Evolutionary conservation across 2,329 filamentous ascomycete genomes (phyloP), one percentile per base, ranked within the genome.

Genomic region (Celoporthe dispersa): DNA sequence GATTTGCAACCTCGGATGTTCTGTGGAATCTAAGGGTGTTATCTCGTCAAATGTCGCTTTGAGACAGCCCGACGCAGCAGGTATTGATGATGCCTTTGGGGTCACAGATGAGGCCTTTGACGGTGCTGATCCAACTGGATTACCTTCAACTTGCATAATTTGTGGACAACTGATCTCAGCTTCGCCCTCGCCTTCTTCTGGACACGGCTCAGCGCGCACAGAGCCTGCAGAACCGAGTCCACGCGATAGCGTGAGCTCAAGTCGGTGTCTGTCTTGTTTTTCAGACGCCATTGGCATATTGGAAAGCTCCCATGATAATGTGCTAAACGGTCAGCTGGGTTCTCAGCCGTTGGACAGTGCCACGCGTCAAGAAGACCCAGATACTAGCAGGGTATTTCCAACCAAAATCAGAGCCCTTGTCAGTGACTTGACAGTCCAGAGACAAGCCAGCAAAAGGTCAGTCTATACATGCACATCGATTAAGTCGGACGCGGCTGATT

Each of bases 381-480:
- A 25, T 25, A 7, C n/a, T 12, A 51, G 48, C 11, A 33, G 53
- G 31, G 19, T 16, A 19, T 28, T 55, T 33, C 25, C 53, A 67
- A 67, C 53, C 8, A 67, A 61, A 11, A 14, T 67, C 28, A 59
- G 35, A 35, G 53, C 53, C 19, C 57, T 67, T 22, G 35, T 67
- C 39, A 37, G 9, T 16, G 53, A 44, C 16, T 60, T 67, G 25
- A 16, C 0, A n/a, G 3, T 0, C 9, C 51, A 60, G 16, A 44
- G 53, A 31, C 65, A 67, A 3, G 39, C 35, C 16, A 16, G 2
- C 2, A 60, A 67, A 35, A 67, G 28, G 53, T 48, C 14, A 67
- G 53, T 41, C 8, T 22, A 31, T 16, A 25, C 9, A 39, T 28
- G 19, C 22, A 16, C 48, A 51, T 48, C 14, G 25, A 57, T 7